Evolutionary conservation across 2,329 filamentous ascomycete genomes (phyloP).

Genomic region (Pseudogymnoascus sp.): DNA sequence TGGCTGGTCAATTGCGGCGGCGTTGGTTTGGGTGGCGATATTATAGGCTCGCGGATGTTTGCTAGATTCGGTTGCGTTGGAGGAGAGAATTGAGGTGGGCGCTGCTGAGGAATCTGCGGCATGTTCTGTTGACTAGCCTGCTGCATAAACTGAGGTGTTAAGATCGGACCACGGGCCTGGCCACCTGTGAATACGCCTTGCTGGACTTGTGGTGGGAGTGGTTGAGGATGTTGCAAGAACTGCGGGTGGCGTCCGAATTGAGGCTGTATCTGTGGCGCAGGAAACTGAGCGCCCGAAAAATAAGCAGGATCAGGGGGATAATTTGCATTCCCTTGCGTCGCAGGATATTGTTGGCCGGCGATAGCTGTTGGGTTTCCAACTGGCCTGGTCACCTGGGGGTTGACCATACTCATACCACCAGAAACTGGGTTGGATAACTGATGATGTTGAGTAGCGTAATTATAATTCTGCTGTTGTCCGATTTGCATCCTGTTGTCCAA

Average conservation of each 20-base stretch:
- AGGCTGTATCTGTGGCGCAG: constrained; percentile 14
- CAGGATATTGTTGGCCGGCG: not conserved
- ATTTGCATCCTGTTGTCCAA: not conserved
- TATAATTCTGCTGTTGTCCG: not conserved
- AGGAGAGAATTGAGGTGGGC: constrained; percentile 6
- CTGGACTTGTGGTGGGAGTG: constrained; percentile 45
- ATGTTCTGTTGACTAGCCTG: constrained; percentile 11
- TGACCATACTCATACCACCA: constrained; percentile 1
- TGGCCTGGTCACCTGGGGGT: not conserved
- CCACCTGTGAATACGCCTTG: constrained; percentile 40
- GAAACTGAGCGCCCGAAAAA: not conserved
- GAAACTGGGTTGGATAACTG: not conserved
- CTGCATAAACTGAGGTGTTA: constrained; percentile 25
- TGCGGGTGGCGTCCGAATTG: constrained; percentile 20
- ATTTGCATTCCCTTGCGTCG: not conserved
- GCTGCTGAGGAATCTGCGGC: constrained; percentile 7
- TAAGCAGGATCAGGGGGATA: not conserved
- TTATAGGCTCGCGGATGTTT: constrained; percentile 21
- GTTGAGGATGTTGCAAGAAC: constrained; percentile 29
- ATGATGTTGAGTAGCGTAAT: not conserved
- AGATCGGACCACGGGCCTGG: constrained; percentile 24
- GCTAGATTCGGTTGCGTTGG: constrained; percentile 21
- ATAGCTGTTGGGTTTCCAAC: not conserved
- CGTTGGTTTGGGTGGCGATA: constrained; percentile 19
- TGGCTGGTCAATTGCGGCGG: constrained; percentile 32